These are phyloP conservation scores for Candida takata DNA, from an alignment of 805 yeast species.

Conservation along the genomic window DNA sequence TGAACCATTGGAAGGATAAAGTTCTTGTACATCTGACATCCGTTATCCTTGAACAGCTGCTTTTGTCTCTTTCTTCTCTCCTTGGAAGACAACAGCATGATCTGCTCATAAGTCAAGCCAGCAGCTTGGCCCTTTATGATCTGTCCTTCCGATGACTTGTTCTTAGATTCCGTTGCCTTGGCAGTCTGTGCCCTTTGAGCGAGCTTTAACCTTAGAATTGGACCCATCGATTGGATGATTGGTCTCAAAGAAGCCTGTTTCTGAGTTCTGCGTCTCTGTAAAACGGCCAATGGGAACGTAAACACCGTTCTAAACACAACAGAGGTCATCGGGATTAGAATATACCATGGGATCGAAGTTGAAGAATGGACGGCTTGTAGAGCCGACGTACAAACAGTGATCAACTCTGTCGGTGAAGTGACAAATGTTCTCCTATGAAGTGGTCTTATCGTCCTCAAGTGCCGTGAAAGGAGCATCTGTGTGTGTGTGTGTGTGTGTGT, in stretches of 20 bases:
- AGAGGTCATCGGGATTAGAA: slow-evolving; percentile 68
- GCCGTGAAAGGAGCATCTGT: background rate
- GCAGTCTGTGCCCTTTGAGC: slow-evolving; percentile 30
- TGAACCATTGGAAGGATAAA: slow-evolving; percentile 70
- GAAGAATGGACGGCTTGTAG: slow-evolving; percentile 43
- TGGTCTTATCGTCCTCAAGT: background rate
- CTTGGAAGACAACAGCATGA: slow-evolving; percentile 62
- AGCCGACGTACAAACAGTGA: slow-evolving; percentile 22
- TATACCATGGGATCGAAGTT: slow-evolving; percentile 79
- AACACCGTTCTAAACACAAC: slow-evolving; percentile 53
- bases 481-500: background rate
- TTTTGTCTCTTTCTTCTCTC: slow-evolving; percentile 75
- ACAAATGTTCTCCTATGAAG: background rate
- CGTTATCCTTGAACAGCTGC: slow-evolving; percentile 53
- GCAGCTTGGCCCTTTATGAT: slow-evolving; percentile 20
- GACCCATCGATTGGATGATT: slow-evolving; percentile 64
- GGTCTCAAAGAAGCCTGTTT: slow-evolving; percentile 71
- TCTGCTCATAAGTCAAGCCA: slow-evolving; percentile 67
- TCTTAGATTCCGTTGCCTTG: slow-evolving; percentile 23
- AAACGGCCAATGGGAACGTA: slow-evolving; percentile 73
- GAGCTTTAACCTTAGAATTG: slow-evolving; percentile 53
- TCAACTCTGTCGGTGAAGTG: slow-evolving; percentile 9
- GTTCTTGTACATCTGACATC: slow-evolving; percentile 78
- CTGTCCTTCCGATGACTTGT: slow-evolving; percentile 13
- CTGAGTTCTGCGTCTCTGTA: slow-evolving; percentile 61